Evolutionary conservation across 2,329 filamentous ascomycete species (phyloP), one percentile per base, ranked within the genome.

Genomic region (Colletotrichum cuscutae): DNA sequence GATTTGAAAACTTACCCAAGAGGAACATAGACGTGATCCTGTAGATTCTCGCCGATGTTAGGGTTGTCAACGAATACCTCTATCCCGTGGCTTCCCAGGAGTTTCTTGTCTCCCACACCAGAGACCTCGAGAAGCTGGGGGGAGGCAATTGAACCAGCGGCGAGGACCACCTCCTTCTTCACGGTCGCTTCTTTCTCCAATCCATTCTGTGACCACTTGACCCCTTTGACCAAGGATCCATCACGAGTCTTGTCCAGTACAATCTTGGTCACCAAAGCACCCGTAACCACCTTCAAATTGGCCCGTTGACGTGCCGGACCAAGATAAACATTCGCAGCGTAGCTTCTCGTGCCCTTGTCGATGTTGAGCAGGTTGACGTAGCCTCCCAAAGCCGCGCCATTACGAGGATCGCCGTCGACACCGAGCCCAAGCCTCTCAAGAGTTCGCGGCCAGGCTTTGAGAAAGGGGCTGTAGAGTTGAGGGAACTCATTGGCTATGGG

Each of bases 101-200:
- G 76, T 0, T 59, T 67, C 46, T 75, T 76, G 58, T 84, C 82
- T 4, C 91, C 91, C 52, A 93, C 85, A 0, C 91, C 90, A 0
- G 89, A 91, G 2, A 91, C 81, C 74, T 92, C 90, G n/a, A 89
- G 85, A 19, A 90, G 81, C 79, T 88, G 89, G 5, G 86, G 91
- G 11, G 88, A 90, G 77, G 87, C 86, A 53, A 89, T 81, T 32
- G 84, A 87, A 0, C 91, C 91, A 0, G 89, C 89, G 5, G 87
- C 87, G 2, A 93, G 79, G 49, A 93, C 85, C 12, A 92, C 84
- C 75, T 92, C 90, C 64, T 79, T 74, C 0, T 70, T 72, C 0
- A 80, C 81, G 7, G 53, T 58, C 12, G 80, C 66, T 0, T 65
- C 76, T 26, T 61, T 63, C 13, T 54, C 66, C 15, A 19, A 42